Evolutionary conservation across 129 eudicot genomes (phyloP).

Genomic region (Centella asiatica): DNA sequence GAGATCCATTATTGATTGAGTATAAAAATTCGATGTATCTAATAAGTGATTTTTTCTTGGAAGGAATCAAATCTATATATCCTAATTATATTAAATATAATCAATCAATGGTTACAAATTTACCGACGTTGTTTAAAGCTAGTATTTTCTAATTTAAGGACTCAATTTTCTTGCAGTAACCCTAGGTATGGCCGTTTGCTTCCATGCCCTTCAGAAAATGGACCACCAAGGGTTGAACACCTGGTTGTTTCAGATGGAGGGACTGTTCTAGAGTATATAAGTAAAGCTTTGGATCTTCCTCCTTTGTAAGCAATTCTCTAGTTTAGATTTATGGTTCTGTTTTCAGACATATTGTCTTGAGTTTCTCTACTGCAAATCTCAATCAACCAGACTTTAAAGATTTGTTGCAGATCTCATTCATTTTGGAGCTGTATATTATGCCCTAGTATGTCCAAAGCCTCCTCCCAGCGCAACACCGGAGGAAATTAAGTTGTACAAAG

Average conservation of each 20-base stretch:
- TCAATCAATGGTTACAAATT: no score
- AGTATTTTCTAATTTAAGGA: slow-evolving; percentile 9
- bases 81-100: no score
- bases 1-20: no score
- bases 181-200: slow-evolving; percentile 56
- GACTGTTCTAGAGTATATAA: slow-evolving; percentile 50
- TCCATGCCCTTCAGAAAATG: slow-evolving; percentile 63
- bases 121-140: no score
- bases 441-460: slow-evolving; percentile 89
- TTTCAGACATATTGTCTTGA: slow-evolving; percentile 8
- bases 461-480: slow-evolving; percentile 81
- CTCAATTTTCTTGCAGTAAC: slow-evolving; percentile 28
- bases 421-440: slow-evolving; percentile 87
- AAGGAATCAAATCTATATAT: no score
- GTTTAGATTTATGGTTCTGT: slow-evolving; percentile 2
- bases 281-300: slow-evolving; percentile 59
- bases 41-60: no score
- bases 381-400: slow-evolving; percentile 33
- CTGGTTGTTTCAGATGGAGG: slow-evolving; percentile 75
- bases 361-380: slow-evolving; percentile 1
- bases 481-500: slow-evolving; percentile 48
- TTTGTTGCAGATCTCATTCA: slow-evolving; percentile 92
- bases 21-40: no score
- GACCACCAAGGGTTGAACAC: slow-evolving; percentile 74
- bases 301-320: slow-evolving; percentile 46